Conservation (phyloP, 2,329 filamentous ascomycete genomes). For the Ophiostoma ulmi region DNA sequence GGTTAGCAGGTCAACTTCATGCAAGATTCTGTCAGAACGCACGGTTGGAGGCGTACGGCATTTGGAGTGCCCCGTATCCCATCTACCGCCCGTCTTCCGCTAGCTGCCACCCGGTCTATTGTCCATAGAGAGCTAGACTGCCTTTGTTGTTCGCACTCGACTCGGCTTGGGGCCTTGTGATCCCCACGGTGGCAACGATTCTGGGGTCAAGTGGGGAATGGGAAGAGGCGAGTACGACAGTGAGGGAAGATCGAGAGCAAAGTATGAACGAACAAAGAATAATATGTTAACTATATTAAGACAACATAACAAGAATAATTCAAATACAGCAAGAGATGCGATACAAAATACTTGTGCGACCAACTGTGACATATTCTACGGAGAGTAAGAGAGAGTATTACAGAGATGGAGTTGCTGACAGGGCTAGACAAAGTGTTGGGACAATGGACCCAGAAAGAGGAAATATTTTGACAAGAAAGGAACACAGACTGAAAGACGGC, state of each 20-base stretch:
- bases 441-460: not conserved
- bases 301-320: not conserved
- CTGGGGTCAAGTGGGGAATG: constrained; percentile 1
- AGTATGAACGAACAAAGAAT: too few species aligned
- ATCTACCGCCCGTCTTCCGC: not conserved
- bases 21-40: not conserved
- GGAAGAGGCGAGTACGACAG: constrained; percentile 11
- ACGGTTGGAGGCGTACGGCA: not conserved
- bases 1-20: not conserved
- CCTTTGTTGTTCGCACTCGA: not conserved
- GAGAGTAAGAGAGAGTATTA: not conserved
- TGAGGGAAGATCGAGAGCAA: not conserved
- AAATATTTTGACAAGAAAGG: not conserved
- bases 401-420: not conserved
- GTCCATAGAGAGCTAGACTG: not conserved
- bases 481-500: not conserved
- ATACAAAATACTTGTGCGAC: not conserved
- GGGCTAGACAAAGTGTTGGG: not conserved
- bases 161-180: constrained; percentile 5
- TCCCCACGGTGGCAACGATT: not conserved
- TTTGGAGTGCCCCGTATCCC: not conserved
- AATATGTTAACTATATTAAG: not conserved
- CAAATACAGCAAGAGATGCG: not conserved
- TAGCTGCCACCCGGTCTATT: not conserved
- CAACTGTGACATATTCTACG: not conserved